Percentiles rank a stretch among this genome's conserved stretches.
These are phyloP conservation scores for Brassica carinata DNA, from an alignment of 345 rosid genomes.

Conservation along the genomic window DNA sequence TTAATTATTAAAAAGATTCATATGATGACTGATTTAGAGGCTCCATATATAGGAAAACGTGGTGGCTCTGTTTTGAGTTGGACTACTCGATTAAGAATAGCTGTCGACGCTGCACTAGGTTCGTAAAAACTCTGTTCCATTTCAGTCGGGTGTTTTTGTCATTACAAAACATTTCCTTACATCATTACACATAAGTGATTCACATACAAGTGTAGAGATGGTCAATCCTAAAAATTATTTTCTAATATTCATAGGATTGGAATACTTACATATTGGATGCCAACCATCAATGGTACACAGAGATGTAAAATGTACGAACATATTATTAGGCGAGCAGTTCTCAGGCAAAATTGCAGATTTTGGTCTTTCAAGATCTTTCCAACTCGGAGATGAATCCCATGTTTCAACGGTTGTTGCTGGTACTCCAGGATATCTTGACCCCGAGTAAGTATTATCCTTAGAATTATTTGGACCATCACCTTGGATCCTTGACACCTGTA, in stretches of 20 bases:
- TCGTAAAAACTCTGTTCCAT: neutral
- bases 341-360: conserved; percentile 44
- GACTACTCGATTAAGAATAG: conserved; percentile 37
- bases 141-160: neutral
- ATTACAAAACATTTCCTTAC: neutral
- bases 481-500: neutral
- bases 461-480: too few species aligned
- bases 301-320: conserved; percentile 17
- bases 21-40: neutral
- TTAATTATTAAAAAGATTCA: neutral
- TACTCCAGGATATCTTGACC: conserved; percentile 40
- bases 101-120: conserved; percentile 38
- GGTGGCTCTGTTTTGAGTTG: neutral
- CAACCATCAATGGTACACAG: conserved; percentile 18
- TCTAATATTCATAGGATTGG: conserved; percentile 3
- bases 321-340: conserved; percentile 40
- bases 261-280: conserved; percentile 14
- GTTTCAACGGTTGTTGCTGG: conserved; percentile 32
- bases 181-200: neutral
- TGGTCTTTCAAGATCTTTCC: conserved; percentile 32
- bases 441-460: conserved; percentile 25
- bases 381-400: conserved; percentile 12
- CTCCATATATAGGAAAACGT: neutral
- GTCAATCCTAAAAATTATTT: too few species aligned
- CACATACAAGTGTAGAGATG: too few species aligned